Percentiles rank a stretch among this genome's conserved stretches.
Evolutionary conservation across 2,329 filamentous ascomycete species (phyloP).

Genomic region (Grosmannia clavigera): DNA sequence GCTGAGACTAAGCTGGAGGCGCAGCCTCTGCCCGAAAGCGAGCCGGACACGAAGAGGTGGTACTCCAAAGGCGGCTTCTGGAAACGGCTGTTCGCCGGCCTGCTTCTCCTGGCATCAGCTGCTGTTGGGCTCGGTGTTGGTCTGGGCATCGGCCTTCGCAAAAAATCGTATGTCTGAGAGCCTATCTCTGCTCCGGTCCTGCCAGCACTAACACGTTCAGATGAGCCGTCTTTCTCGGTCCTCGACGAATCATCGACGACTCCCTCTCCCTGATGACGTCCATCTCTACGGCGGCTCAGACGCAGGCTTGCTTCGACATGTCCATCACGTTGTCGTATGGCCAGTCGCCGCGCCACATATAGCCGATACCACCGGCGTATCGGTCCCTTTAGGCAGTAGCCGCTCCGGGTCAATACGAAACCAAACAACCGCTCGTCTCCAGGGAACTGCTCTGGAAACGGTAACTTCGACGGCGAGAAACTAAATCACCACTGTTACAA

Average conservation of each 20-base stretch:
- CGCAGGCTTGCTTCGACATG: too few relatives aligned
- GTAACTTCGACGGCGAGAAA: too few relatives aligned
- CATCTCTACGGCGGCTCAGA: too few relatives aligned
- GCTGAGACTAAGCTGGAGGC: slow-evolving; percentile 2
- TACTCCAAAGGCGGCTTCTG: slow-evolving; percentile 18
- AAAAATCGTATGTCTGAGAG: neutral
- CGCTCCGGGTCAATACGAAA: too few relatives aligned
- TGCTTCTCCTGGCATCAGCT: slow-evolving; percentile 23
- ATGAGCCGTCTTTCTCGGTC: neutral
- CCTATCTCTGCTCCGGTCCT: neutral
- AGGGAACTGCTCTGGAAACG: too few relatives aligned
- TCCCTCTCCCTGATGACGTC: too few relatives aligned
- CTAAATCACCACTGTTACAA: neutral
- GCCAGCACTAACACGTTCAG: neutral
- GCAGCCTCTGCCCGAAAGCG: neutral
- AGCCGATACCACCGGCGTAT: too few relatives aligned
- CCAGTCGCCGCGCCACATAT: too few relatives aligned
- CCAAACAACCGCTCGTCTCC: too few relatives aligned
- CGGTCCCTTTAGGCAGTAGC: too few relatives aligned
- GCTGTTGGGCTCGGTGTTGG: slow-evolving; percentile 28
- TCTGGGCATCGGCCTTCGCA: slow-evolving; percentile 14
- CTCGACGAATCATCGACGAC: neutral
- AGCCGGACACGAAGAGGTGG: slow-evolving; percentile 10
- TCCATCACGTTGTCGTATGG: too few relatives aligned
- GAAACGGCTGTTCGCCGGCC: slow-evolving; percentile 20